Base-by-base conservation (phyloP, 345 rosid species). In the Gossypium arboreum region DNA sequence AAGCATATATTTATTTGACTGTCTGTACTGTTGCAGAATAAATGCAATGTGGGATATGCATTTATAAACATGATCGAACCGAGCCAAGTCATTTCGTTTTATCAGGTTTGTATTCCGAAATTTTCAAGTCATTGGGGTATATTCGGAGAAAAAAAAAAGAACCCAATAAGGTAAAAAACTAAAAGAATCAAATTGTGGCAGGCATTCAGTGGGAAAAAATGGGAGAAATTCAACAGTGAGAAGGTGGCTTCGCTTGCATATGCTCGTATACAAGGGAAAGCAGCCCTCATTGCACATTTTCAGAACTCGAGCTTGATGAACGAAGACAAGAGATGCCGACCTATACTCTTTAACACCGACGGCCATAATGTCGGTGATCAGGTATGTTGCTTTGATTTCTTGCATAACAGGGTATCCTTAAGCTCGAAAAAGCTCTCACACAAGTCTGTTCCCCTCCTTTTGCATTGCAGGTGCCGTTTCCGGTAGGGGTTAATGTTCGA, bases 261-360 rank as follows among this genome's bases (percentile, higher is more conserved):
- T 76, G 96, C 84, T 61, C 92, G 95, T 43, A 88, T 90, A 69
- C 92, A 90, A 86, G 95, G 95, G 68, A 88, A 88, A 76, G 71
- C 83, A 4, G 89, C 96, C 45, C 93, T 91, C 61, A 71, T 87
- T 52, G 87, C 93, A n/a, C 96, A 89, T 84, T 91, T 91, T 80
- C 96, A 89, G 77, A 89, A 89, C 74, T 91, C 96, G 25, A 91
- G 92, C 87, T 80, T 91, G 88, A 87, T 91, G 93, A 91, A 87
- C 1, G 96, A 91, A 79, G 96, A 91, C 71, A 87, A 91, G 78
- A 84, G 88, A 70, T 89, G 93, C 79, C 85, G 86, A 9, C 96
- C 93, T 56, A 91, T 91, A 73, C 93, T 91, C 55, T 86, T 91
- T 81, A 84, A 85, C 58, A 89, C 92, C 0, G 88, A 89, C 22